Conservation (phyloP, 495 filamentous ascomycete species). For the Neurospora sp. region DNA sequence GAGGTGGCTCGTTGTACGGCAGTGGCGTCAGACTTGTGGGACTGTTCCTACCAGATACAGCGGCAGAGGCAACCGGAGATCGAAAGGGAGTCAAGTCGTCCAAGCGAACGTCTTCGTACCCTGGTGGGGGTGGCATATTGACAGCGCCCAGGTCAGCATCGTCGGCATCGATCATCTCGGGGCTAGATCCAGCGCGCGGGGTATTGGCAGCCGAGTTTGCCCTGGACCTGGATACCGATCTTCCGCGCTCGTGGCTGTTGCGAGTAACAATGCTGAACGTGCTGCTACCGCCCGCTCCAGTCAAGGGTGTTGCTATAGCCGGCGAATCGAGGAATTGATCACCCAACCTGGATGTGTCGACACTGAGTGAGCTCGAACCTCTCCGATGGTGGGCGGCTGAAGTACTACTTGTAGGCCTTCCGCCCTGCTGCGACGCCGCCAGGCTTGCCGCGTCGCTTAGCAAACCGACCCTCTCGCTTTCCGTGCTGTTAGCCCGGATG, state of each 20-base stretch:
- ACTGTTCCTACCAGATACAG: slow-evolving; percentile 25
- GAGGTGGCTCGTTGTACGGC: slow-evolving; percentile 34
- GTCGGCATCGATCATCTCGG: slow-evolving; percentile 33
- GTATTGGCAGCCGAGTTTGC: slow-evolving; percentile 19
- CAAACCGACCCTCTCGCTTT: slow-evolving; percentile 66
- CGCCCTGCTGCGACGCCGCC: slow-evolving; percentile 8
- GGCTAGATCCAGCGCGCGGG: slow-evolving; percentile 25
- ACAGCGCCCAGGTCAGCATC: slow-evolving; percentile 37
- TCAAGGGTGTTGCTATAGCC: slow-evolving; percentile 5
- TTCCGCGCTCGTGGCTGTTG: not conserved
- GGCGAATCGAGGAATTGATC: slow-evolving; percentile 15
- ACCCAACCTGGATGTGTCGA: slow-evolving; percentile 27
- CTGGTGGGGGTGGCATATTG: slow-evolving; percentile 40
- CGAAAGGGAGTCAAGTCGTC: slow-evolving; percentile 25
- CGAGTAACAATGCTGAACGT: slow-evolving; percentile 9
- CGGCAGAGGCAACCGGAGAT: slow-evolving; percentile 13
- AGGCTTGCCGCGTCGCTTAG: slow-evolving; percentile 61
- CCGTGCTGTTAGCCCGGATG: slow-evolving; percentile 67
- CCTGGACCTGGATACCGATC: slow-evolving; percentile 11
- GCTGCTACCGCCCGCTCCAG: slow-evolving; percentile 8
- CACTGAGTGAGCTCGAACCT: slow-evolving; percentile 36
- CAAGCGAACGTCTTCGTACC: slow-evolving; percentile 45
- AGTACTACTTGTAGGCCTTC: not conserved
- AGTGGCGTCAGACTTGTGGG: not conserved
- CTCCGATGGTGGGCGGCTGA: slow-evolving; percentile 23